A percentile compares a stretch with the other conserved stretches of the same genome.
Conservation (phyloP, 2,329 filamentous ascomycete species). For the Monilinia polystroma region DNA sequence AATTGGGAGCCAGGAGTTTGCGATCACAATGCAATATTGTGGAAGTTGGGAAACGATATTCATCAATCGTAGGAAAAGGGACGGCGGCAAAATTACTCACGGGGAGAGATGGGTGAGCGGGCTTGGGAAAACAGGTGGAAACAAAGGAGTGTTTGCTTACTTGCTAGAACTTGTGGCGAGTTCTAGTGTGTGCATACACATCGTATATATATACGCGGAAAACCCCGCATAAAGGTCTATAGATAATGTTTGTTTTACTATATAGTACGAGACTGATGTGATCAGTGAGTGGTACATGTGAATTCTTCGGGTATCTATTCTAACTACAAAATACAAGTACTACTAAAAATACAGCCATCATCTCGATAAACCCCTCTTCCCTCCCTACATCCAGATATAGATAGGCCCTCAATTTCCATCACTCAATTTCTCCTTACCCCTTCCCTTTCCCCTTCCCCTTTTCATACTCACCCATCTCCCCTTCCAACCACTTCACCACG, state of each 20-base stretch:
- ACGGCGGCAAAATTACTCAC: no score
- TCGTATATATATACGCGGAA: neutral
- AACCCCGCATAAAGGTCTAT: neutral
- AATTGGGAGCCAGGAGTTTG: neutral
- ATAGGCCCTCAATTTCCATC: neutral
- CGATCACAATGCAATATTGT: no score
- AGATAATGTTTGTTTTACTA: neutral
- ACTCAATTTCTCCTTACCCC: neutral
- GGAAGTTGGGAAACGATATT: no score
- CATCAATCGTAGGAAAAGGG: no score
- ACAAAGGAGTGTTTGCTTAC: neutral
- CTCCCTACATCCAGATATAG: neutral
- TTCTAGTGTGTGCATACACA: neutral
- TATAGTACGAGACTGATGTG: no score
- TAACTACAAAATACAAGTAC: neutral
- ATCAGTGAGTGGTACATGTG: no score
- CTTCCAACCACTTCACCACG: slow-evolving; percentile 67
- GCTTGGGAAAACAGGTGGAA: neutral
- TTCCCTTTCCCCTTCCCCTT: neutral
- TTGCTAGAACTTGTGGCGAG: no score
- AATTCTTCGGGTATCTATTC: neutral
- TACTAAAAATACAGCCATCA: neutral
- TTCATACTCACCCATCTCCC: slow-evolving; percentile 1
- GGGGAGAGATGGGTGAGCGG: no score
- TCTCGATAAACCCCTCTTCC: no score